Evolutionary conservation across 768 basidiomycete genomes (phyloP), one percentile per base, ranked within the genome.

Genomic region (Kondoa subrosea): DNA sequence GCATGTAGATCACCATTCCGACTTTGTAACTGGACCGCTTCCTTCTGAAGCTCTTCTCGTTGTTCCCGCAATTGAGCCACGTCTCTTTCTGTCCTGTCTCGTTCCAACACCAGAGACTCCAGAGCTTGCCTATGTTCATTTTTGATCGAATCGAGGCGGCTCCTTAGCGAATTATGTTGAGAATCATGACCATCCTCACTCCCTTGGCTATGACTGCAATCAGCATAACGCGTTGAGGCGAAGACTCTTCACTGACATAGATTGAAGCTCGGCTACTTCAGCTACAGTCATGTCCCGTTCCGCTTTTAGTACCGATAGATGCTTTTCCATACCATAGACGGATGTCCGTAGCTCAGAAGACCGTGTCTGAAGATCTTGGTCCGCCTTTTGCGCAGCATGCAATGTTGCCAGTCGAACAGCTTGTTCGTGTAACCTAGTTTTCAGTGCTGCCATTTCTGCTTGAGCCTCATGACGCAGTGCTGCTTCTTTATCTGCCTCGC

Each of bases 1-100:
- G 91, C 87, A 0, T 88, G 87, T 3, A 99, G 81, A 76, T 92
- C 89, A 73, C 92, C 91, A 78, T 97, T 97, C 61, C 91, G 85
- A 3, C 85, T 85, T 75, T 89, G 90, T 63, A 99, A 82, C 26
- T 86, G 85, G 0, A 90, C 87, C 0, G 91, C 88, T 79, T 99
- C 95, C 74, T 93, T 92, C 56, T 92, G 78, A 77, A 88, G 87
- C 56, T 86, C 82, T 71, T 95, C 91, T 33, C 89, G 84, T 0
- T 87, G 84, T 17, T 87, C 86, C 74, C 85, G 85, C 62, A 99
- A 85, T 73, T 97, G 92, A 1, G 81, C 79, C 66, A 96, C 85
- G 77, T 97, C 93, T 59, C 89, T 81, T 26, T 80, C 76, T 31
- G 97, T 79, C 1, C 81, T 80, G 73, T 95, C 90, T 27, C 87